Evolutionary conservation across 352 stramenopile species (phyloP).

Genomic region (Globisporangium uncinulatum): DNA sequence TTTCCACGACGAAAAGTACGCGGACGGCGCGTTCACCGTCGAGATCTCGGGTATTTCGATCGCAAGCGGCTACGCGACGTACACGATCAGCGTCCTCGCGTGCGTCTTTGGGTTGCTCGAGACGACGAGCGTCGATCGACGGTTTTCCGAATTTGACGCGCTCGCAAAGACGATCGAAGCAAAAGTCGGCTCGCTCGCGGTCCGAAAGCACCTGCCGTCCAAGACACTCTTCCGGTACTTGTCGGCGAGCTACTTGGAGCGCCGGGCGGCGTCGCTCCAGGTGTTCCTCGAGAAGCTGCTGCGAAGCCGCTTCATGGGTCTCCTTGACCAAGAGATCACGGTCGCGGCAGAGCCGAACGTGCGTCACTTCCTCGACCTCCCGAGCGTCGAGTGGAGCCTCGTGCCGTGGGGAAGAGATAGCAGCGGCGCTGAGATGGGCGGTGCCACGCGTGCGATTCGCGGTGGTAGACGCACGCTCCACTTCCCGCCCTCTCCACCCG

Average conservation of each 20-base stretch:
- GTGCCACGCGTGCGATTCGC: neutral
- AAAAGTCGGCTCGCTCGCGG: constrained; percentile 46
- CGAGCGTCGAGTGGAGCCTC: constrained; percentile 63
- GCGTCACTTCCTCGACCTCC: constrained; percentile 60
- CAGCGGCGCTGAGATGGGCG: neutral
- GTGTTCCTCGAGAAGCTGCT: constrained; percentile 59
- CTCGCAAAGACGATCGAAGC: constrained; percentile 42
- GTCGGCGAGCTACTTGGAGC: constrained; percentile 53
- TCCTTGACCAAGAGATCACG: constrained; percentile 64
- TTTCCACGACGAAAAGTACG: constrained; percentile 41
- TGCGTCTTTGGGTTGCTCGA: constrained; percentile 33
- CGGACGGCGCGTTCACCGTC: constrained; percentile 58
- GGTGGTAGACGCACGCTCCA: constrained; percentile 15
- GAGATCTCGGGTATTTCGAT: constrained; percentile 58
- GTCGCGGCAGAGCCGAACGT: constrained; percentile 62
- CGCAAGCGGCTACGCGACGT: constrained; percentile 39
- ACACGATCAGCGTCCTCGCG: constrained; percentile 60
- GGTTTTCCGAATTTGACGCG: constrained; percentile 67
- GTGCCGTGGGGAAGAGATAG: constrained; percentile 28
- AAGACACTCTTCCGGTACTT: constrained; percentile 72
- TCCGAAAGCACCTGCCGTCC: constrained; percentile 47
- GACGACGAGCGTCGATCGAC: constrained; percentile 43
- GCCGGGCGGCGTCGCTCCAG: constrained; percentile 49
- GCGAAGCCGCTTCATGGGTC: constrained; percentile 45
- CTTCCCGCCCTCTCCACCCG: constrained; percentile 20